These are phyloP conservation scores for Silene uniflora DNA, from an alignment of 148 eudicot species.

Conservation along the genomic window DNA sequence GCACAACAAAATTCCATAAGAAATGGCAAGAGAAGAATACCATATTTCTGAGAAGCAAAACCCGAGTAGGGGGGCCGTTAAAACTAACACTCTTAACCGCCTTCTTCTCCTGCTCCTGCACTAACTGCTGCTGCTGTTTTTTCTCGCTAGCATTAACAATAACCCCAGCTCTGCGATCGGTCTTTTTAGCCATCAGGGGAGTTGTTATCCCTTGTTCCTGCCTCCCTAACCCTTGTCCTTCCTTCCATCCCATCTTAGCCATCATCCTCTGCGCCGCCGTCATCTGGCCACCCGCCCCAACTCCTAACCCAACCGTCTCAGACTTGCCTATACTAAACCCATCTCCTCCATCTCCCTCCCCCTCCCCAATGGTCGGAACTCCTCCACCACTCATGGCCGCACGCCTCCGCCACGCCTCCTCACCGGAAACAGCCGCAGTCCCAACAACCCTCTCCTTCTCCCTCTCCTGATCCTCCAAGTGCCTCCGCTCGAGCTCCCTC, in stretches of 20 bases:
- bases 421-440: conserved; percentile 46
- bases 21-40: conserved; percentile 30
- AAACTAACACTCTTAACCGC: conserved; percentile 76
- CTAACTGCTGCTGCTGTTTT: conserved; percentile 25
- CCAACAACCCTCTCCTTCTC: conserved; percentile 27
- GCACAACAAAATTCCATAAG: background rate
- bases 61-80: conserved; percentile 75
- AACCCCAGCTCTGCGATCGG: conserved; percentile 85
- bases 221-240: conserved; percentile 88
- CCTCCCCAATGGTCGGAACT: conserved; percentile 20
- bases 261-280: conserved; percentile 97
- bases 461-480: conserved; percentile 24
- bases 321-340: conserved; percentile 83
- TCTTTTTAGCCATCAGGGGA: conserved; percentile 85
- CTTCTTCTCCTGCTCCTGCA: conserved; percentile 46
- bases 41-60: conserved; percentile 83
- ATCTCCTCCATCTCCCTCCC: conserved; percentile 21
- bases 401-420: conserved; percentile 86
- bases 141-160: conserved; percentile 77
- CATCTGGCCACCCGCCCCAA: conserved; percentile 96
- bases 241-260: conserved; percentile 99
- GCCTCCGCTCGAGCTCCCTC: conserved; percentile 21
- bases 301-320: conserved; percentile 79
- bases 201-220: conserved; percentile 96
- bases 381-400: conserved; percentile 51